phyloP scores from a whole-genome alignment of 192 early-diverging fungal genomes.

The Mortierella claussenii region DNA sequence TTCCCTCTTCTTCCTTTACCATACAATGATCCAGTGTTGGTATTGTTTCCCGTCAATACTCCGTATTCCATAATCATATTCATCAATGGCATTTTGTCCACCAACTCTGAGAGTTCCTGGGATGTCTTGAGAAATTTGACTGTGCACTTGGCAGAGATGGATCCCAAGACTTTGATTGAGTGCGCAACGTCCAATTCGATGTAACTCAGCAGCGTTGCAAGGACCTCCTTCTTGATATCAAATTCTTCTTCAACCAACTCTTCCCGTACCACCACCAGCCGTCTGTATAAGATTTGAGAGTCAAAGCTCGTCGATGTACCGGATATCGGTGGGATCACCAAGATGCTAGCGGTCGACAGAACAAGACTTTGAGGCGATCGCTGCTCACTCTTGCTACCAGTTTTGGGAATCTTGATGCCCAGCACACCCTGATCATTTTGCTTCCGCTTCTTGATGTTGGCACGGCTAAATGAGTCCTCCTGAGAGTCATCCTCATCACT shows the following conservation, averaged over 20 bases:
- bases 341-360: conserved; percentile 9
- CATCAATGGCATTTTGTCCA: conserved; percentile 15
- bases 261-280: conserved; percentile 35
- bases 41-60: conserved; percentile 29
- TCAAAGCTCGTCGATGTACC: background rate
- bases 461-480: background rate
- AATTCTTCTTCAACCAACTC: conserved; percentile 38
- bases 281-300: background rate
- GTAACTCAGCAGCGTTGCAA: conserved; percentile 45
- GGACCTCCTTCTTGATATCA: conserved; percentile 50
- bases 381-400: background rate
- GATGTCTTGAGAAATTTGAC: conserved; percentile 36
- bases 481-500: background rate
- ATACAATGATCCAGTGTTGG: conserved; percentile 8
- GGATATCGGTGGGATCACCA: conserved; percentile 27
- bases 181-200: conserved; percentile 40
- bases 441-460: conserved; percentile 24
- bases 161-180: conserved; percentile 39
- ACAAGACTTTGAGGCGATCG: conserved; percentile 8
- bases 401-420: conserved; percentile 3
- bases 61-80: conserved; percentile 38
- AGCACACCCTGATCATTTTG: conserved; percentile 25
- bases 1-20: conserved; percentile 16
- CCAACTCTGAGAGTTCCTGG: conserved; percentile 20
- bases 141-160: conserved; percentile 40